Base-by-base conservation (phyloP, 768 basidiomycete species). In the Agaricus blazei region DNA sequence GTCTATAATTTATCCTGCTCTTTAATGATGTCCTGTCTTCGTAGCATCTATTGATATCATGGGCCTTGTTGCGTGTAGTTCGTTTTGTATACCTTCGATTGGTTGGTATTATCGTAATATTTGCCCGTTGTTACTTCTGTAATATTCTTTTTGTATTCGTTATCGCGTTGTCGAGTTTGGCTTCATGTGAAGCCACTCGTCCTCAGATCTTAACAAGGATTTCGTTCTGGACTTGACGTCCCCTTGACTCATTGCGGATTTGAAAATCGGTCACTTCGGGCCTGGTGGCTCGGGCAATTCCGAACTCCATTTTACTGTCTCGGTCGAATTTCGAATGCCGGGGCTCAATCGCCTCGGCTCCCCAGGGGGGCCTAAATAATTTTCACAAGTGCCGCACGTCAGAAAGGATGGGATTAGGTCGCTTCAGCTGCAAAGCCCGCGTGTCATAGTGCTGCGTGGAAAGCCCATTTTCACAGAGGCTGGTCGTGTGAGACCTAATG, bases 41-140 rank as follows among this genome's bases (percentile, higher is more conserved):
- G 40, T 49, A 8, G 46, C 45, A 54, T 47, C 45, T 19, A 36
- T 54, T 48, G 44, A n/a, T 48, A 23, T 42, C 36, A 49, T 36
- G 41, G 48, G 48, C 34, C 41, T 37, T 56, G 49, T 50, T 56
- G 41, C 48, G 54, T 50, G 36, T 46, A 40, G 46, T 51, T 58
- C 60, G 31, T 49, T 45, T 31, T 60, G 49, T 38, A 41, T 54
- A 36, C 58, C 48, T 50, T 57, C 56, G 41, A 58, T 54, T 54
- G 58, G 57, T 60, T 55, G 54, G 56, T 54, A 51, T 52, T 58
- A 49, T 45, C 49, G 52, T 51, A 31, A 51, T 48, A 19, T 57
- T 55, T 61, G 56, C 44, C 38, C 59, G 34, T 55, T 48, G 56
- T 55, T 58, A 40, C 38, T 58, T 52, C 41, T 46, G 60, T 57